phyloP scores from a whole-genome alignment of 2,329 filamentous ascomycete species.

The Escovopsis sp. region DNA sequence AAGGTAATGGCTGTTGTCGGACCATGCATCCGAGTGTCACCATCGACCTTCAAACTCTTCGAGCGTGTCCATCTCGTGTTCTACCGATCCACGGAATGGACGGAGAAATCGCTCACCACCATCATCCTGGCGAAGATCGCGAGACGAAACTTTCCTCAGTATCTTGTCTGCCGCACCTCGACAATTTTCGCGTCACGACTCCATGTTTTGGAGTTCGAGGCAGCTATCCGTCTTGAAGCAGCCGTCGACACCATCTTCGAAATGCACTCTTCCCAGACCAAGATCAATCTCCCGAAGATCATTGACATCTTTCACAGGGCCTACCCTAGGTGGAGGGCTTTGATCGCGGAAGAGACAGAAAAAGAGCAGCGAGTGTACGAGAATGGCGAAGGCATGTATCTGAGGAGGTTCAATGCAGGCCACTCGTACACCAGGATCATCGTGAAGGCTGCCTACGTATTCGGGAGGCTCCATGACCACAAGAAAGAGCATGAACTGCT shows the following conservation, averaged over 20 bases:
- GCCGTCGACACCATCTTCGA: slow-evolving; percentile 72
- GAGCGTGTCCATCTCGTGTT: slow-evolving; percentile 92
- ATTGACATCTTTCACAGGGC: slow-evolving; percentile 59
- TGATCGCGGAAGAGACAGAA: slow-evolving; percentile 58
- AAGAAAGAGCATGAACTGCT: slow-evolving; percentile 61
- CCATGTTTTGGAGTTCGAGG: slow-evolving; percentile 76
- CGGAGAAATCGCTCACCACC: slow-evolving; percentile 87
- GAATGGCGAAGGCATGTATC: slow-evolving; percentile 72
- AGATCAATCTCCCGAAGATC: slow-evolving; percentile 51
- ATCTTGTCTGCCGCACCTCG: slow-evolving; percentile 76
- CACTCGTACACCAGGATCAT: slow-evolving; percentile 90
- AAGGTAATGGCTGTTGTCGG: slow-evolving; percentile 70
- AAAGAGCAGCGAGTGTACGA: slow-evolving; percentile 70
- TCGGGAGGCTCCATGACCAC: slow-evolving; percentile 73
- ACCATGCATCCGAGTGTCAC: slow-evolving; percentile 68
- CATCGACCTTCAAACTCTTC: slow-evolving; percentile 63
- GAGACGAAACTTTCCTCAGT: slow-evolving; percentile 72
- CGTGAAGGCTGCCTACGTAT: slow-evolving; percentile 68
- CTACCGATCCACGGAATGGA: slow-evolving; percentile 93
- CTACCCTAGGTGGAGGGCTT: slow-evolving; percentile 63
- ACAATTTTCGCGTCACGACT: slow-evolving; percentile 73
- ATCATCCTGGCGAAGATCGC: slow-evolving; percentile 90
- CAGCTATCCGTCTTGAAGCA: slow-evolving; percentile 67
- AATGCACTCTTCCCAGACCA: slow-evolving; percentile 54
- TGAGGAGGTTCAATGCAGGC: slow-evolving; percentile 77